Evolutionary conservation across 2,329 filamentous ascomycete species (phyloP).

Genomic region (Simplicillium aogashimaense): DNA sequence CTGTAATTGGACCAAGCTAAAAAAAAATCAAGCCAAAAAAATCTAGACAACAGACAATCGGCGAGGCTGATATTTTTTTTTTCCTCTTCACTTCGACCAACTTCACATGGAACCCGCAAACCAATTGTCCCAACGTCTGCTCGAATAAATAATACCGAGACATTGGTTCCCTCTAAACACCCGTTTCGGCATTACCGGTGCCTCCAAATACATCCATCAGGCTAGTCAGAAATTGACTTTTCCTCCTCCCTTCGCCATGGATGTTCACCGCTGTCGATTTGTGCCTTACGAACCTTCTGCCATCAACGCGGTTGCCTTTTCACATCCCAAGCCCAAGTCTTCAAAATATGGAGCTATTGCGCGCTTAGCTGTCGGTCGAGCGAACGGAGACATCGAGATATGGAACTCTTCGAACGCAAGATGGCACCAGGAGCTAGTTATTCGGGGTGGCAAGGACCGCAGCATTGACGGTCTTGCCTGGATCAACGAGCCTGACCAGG

Average conservation of each 20-base stretch:
- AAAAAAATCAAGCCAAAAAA: no score
- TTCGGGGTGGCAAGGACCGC: conserved; percentile 73
- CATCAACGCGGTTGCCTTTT: conserved; percentile 93
- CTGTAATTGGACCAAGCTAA: no score
- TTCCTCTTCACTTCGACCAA: no score
- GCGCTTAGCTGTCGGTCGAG: conserved; percentile 80
- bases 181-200: no score
- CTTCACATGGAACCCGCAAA: no score
- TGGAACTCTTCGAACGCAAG: conserved; percentile 79
- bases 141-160: no score
- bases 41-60: no score
- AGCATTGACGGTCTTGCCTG: conserved; percentile 87
- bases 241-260: conserved; percentile 45
- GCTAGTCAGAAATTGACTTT: no score
- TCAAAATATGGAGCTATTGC: conserved; percentile 41
- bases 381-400: conserved; percentile 94
- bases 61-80: no score
- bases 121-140: no score
- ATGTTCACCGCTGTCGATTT: conserved; percentile 95
- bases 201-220: no score
- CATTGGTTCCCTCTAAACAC: no score
- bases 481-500: conserved; percentile 76
- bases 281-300: conserved; percentile 83
- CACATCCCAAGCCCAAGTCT: conserved; percentile 51
- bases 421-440: conserved; percentile 85